Evolutionary conservation across 208 protist species (phyloP).

Genomic region (Wallacemonas sp.): DNA sequence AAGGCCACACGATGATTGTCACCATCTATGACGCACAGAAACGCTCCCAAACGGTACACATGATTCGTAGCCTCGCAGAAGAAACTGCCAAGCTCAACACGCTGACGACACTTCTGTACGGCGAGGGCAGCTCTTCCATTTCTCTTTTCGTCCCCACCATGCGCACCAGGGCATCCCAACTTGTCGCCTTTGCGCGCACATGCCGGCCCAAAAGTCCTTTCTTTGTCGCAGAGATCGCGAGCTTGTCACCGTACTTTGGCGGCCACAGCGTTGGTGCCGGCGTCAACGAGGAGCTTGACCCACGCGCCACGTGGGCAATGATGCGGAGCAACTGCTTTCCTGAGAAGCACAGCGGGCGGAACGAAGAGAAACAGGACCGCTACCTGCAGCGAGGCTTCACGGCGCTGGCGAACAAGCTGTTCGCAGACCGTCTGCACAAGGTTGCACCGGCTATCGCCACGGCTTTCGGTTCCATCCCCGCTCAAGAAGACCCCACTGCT

Average conservation of each 20-base stretch:
- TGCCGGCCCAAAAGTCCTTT: slow-evolving; percentile 91
- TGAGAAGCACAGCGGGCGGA: slow-evolving; percentile 44
- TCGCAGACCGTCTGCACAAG: slow-evolving; percentile 82
- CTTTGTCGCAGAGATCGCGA: slow-evolving; percentile 83
- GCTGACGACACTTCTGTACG: slow-evolving; percentile 85
- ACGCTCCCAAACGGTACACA: slow-evolving; percentile 77
- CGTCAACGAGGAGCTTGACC: slow-evolving; percentile 58
- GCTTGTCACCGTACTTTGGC: slow-evolving; percentile 70
- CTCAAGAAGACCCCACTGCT: slow-evolving; percentile 40
- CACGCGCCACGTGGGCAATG: slow-evolving; percentile 65
- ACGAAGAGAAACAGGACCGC: slow-evolving; percentile 72
- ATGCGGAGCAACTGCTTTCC: slow-evolving; percentile 80
- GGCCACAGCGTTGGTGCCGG: slow-evolving; percentile 64
- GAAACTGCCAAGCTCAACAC: slow-evolving; percentile 82
- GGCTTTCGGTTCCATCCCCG: slow-evolving; percentile 74
- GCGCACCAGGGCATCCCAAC: slow-evolving; percentile 67
- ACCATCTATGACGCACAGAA: slow-evolving; percentile 90
- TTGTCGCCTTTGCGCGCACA: slow-evolving; percentile 86
- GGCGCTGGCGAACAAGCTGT: slow-evolving; percentile 86
- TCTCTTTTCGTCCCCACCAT: slow-evolving; percentile 86
- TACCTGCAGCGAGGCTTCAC: slow-evolving; percentile 81
- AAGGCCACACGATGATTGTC: slow-evolving; percentile 92
- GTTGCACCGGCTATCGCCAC: slow-evolving; percentile 75
- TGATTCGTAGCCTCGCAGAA: slow-evolving; percentile 87
- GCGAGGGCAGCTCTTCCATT: slow-evolving; percentile 88